Evolutionary conservation across 148 eudicot species (phyloP).

Genomic region (Tetragonia tetragonoides): DNA sequence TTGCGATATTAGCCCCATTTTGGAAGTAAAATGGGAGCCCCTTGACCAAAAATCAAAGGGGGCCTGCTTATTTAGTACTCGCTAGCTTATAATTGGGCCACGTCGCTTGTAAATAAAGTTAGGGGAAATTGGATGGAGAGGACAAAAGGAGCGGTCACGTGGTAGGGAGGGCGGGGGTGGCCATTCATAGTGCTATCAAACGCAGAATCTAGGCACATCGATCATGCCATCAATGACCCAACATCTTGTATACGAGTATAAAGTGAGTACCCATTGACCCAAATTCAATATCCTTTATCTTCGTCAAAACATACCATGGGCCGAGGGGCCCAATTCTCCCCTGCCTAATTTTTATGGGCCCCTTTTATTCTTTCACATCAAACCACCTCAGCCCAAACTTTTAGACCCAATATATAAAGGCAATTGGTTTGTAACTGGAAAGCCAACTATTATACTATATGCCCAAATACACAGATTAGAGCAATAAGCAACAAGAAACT

Average conservation of each 20-base stretch:
- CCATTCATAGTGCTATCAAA: slow-evolving; percentile 18
- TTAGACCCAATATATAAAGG: slow-evolving; percentile 12
- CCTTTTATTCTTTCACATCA: not conserved
- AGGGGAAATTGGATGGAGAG: not conserved
- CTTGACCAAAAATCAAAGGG: too few relatives aligned
- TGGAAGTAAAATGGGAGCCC: too few relatives aligned
- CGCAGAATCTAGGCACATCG: slow-evolving; percentile 27
- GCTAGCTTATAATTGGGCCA: too few relatives aligned
- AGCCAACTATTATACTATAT: not conserved
- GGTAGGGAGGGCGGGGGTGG: slow-evolving; percentile 14
- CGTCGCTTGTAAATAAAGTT: too few relatives aligned
- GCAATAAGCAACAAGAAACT: not conserved
- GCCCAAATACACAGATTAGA: not conserved
- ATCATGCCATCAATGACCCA: slow-evolving; percentile 25
- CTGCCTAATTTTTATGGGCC: not conserved
- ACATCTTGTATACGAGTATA: not conserved
- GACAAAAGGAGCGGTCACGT: not conserved
- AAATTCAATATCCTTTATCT: too few relatives aligned
- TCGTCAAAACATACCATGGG: slow-evolving; percentile 15
- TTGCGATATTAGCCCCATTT: too few relatives aligned
- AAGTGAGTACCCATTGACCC: not conserved
- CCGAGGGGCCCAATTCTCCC: slow-evolving; percentile 14
- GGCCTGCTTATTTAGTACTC: too few relatives aligned
- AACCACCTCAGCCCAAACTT: not conserved
- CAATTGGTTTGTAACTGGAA: not conserved